These are phyloP conservation scores for Pinus taeda DNA, from an alignment of 75 land plant species.

Conservation along the genomic window DNA sequence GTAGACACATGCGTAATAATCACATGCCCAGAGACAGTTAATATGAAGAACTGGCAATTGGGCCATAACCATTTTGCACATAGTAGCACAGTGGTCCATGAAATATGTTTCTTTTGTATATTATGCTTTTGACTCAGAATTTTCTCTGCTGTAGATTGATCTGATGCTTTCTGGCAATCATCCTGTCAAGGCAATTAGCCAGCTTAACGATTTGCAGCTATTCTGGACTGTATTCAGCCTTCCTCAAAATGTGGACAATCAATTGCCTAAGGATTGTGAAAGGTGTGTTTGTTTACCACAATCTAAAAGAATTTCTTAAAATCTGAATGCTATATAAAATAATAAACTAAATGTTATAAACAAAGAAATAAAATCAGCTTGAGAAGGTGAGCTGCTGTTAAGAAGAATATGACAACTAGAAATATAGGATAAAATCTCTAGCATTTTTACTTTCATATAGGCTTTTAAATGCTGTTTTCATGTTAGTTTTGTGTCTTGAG, in stretches of 20 bases:
- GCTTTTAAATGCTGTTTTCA: too few species aligned
- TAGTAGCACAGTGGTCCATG: not conserved
- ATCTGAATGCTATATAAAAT: too few species aligned
- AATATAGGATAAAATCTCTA: too few species aligned
- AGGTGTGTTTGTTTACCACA: conserved; percentile 33
- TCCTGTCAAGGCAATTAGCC: conserved; percentile 67
- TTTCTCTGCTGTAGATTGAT: conserved; percentile 68
- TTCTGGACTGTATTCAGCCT: conserved; percentile 69
- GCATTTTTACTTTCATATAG: too few species aligned
- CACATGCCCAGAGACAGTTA: not conserved
- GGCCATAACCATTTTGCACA: not conserved
- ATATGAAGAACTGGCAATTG: not conserved
- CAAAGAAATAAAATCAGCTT: too few species aligned
- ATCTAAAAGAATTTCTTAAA: too few species aligned
- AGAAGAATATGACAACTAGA: too few species aligned
- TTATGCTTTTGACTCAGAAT: not conserved
- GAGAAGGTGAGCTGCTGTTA: too few species aligned
- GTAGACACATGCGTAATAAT: not conserved
- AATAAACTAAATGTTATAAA: too few species aligned
- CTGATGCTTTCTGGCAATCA: conserved; percentile 84
- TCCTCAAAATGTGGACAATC: conserved; percentile 39
- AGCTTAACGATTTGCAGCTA: conserved; percentile 62
- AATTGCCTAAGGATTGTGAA: conserved; percentile 40
- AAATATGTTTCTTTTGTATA: not conserved
- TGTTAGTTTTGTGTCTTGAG: too few species aligned